Percentiles rank a stretch among this genome's conserved stretches.
phyloP scores from a whole-genome alignment of 257 asterid species.

The Przewalskia tangutica region DNA sequence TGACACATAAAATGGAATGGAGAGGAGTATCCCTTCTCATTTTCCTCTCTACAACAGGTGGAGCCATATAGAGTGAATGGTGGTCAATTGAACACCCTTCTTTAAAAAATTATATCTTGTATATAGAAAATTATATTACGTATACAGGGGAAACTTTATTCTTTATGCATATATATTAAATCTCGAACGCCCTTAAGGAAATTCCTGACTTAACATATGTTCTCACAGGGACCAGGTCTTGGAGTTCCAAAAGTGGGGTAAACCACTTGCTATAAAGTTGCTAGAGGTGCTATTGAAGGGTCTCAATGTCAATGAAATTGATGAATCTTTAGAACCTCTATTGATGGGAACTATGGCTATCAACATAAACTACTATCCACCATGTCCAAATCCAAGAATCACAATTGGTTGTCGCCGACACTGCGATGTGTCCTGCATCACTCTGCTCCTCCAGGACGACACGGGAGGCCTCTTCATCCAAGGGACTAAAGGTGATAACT shows the following conservation, averaged over 20 bases:
- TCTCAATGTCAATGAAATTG: slow-evolving; percentile 27
- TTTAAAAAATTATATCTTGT: no score
- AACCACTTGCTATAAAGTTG: slow-evolving; percentile 26
- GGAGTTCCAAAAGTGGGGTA: slow-evolving; percentile 29
- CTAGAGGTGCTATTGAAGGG: no score
- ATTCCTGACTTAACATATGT: background rate
- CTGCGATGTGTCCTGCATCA: slow-evolving; percentile 34
- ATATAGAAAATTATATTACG: background rate
- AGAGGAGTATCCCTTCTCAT: no score
- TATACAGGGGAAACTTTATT: background rate
- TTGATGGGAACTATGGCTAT: slow-evolving; percentile 30
- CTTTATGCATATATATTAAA: background rate
- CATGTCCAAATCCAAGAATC: slow-evolving; percentile 38
- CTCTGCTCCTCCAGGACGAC: slow-evolving; percentile 48
- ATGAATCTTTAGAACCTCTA: slow-evolving; percentile 21
- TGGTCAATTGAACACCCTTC: no score
- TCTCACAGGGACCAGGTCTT: slow-evolving; percentile 26
- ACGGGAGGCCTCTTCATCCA: slow-evolving; percentile 44
- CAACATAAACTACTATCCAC: slow-evolving; percentile 34
- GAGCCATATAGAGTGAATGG: no score
- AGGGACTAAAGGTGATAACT: slow-evolving; percentile 13
- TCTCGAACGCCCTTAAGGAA: background rate
- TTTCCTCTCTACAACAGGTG: no score
- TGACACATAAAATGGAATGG: no score
- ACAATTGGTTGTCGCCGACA: slow-evolving; percentile 39